These are phyloP conservation scores for Coniochaeta ligniaria DNA, from an alignment of 2,329 filamentous ascomycete species.

Conservation along the genomic window DNA sequence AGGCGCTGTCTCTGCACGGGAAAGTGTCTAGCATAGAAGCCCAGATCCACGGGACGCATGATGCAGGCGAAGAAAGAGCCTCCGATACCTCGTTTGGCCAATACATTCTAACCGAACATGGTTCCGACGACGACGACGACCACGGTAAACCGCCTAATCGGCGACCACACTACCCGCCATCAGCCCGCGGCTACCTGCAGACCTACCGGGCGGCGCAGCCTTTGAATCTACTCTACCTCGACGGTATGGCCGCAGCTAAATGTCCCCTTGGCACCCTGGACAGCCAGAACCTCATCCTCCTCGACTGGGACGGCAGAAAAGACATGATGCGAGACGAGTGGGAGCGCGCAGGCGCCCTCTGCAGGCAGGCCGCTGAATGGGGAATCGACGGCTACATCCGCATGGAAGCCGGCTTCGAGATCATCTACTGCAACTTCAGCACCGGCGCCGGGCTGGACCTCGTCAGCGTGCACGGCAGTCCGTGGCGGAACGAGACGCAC, in stretches of 20 bases:
- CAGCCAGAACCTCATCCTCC: slow-evolving; percentile 56
- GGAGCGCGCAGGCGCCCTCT: slow-evolving; percentile 47
- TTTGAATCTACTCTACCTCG: slow-evolving; percentile 58
- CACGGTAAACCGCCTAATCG: not conserved
- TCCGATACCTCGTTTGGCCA: not conserved
- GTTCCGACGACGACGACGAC: not conserved
- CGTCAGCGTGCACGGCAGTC: slow-evolving; percentile 16
- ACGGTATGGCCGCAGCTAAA: slow-evolving; percentile 64
- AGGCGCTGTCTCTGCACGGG: not conserved
- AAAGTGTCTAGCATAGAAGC: not conserved
- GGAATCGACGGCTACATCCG: slow-evolving; percentile 59
- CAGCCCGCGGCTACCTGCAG: slow-evolving; percentile 52
- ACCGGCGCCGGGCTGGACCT: slow-evolving; percentile 25
- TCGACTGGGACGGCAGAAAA: not conserved
- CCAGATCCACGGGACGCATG: not conserved
- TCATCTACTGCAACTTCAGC: slow-evolving; percentile 59
- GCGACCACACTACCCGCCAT: not conserved
- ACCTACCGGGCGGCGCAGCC: slow-evolving; percentile 53
- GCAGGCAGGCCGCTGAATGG: slow-evolving; percentile 43
- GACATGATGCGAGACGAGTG: slow-evolving; percentile 28
- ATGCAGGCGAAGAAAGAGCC: not conserved
- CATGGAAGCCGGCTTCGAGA: slow-evolving; percentile 65
- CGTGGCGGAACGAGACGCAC: slow-evolving; percentile 11
- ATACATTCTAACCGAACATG: not conserved
- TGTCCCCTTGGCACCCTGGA: slow-evolving; percentile 59